Conservation (phyloP, 2,329 filamentous ascomycete genomes). For the Cercospora berteroae region DNA sequence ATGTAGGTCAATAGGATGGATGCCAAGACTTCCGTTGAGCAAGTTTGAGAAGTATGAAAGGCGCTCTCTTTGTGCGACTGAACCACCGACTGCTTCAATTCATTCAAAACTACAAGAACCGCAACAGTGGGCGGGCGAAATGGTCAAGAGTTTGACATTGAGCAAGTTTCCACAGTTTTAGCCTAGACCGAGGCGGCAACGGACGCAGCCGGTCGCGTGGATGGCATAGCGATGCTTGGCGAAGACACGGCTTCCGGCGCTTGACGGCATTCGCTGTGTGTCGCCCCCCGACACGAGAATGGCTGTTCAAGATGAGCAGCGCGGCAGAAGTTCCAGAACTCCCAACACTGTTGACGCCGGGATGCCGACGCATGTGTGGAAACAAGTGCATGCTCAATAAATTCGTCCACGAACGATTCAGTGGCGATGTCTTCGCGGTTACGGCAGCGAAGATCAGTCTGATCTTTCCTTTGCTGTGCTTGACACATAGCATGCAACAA, state of each 20-base stretch:
- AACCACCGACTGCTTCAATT: conserved; percentile 1
- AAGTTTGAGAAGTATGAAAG: conserved; percentile 15
- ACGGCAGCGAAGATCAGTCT: background rate
- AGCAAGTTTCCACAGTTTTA: conserved; percentile 7
- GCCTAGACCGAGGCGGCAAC: background rate
- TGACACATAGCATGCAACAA: background rate
- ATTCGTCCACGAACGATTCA: background rate
- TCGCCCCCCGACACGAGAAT: background rate
- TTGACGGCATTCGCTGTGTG: background rate
- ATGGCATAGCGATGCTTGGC: background rate
- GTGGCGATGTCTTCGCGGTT: background rate
- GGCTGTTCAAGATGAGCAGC: background rate
- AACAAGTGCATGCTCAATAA: background rate
- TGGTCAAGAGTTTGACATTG: background rate
- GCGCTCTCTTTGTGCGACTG: background rate
- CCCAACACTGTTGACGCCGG: background rate
- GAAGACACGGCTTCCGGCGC: background rate
- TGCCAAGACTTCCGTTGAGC: conserved; percentile 2
- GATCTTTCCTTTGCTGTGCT: background rate
- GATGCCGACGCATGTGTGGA: background rate
- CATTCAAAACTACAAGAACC: background rate
- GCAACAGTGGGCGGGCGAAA: background rate
- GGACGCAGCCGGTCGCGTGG: background rate
- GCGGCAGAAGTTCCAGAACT: background rate
- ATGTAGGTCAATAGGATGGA: conserved; percentile 4